These are phyloP conservation scores for Aethionema arabicum DNA, from an alignment of 345 rosid species.

Conservation along the genomic window DNA sequence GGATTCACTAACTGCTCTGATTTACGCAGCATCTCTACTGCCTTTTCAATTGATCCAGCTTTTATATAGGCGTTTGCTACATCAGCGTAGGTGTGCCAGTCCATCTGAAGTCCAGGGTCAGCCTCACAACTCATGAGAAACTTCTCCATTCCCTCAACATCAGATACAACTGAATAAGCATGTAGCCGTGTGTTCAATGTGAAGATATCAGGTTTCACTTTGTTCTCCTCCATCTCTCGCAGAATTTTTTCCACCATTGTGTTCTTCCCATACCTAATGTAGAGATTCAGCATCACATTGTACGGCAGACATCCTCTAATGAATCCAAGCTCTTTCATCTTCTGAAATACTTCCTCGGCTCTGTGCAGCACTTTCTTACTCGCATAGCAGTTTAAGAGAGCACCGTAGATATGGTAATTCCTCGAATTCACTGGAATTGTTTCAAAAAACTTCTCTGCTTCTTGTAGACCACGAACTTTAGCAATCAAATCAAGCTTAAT, in stretches of 20 bases:
- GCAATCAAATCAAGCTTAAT: conserved; percentile 51
- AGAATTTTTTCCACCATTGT: conserved; percentile 46
- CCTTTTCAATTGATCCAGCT: conserved; percentile 46
- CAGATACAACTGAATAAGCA: conserved; percentile 47
- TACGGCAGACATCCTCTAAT: conserved; percentile 37
- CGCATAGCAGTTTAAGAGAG: conserved; percentile 56
- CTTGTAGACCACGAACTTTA: conserved; percentile 45
- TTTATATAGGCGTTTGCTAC: conserved; percentile 53
- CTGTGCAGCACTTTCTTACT: conserved; percentile 37
- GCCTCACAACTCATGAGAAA: conserved; percentile 47
- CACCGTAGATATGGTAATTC: conserved; percentile 44
- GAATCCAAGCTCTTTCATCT: conserved; percentile 42
- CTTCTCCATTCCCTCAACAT: conserved; percentile 57
- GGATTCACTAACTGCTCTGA: conserved; percentile 37
- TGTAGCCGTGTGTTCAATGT: conserved; percentile 48
- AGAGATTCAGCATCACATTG: conserved; percentile 60
- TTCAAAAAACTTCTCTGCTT: conserved; percentile 49
- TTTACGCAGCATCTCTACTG: conserved; percentile 45
- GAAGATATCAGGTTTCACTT: conserved; percentile 37
- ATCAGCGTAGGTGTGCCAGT: conserved; percentile 48
- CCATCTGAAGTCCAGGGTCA: conserved; percentile 37
- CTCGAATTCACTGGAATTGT: conserved; percentile 27
- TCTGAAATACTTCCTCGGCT: conserved; percentile 45
- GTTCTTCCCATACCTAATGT: conserved; percentile 35
- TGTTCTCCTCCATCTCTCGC: conserved; percentile 55